These are phyloP conservation scores for Globisporangium uncinulatum DNA, from an alignment of 352 stramenopile species.

Conservation along the genomic window DNA sequence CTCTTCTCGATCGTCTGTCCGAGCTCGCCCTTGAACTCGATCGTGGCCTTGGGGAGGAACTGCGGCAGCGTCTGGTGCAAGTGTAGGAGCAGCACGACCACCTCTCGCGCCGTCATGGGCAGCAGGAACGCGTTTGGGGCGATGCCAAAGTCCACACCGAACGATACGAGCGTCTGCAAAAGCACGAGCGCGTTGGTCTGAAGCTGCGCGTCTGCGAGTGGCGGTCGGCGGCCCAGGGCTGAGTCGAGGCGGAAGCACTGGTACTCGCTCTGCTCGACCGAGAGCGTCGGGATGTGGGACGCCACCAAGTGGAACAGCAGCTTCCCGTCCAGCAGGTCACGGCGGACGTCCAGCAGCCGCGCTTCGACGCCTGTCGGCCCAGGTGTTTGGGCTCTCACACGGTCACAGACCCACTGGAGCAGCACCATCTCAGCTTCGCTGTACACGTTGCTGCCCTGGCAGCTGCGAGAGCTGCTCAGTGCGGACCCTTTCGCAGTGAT, in stretches of 20 bases:
- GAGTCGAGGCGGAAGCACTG: conserved; percentile 49
- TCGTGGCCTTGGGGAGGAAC: conserved; percentile 91
- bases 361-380: conserved; percentile 6
- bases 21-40: conserved; percentile 89
- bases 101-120: conserved; percentile 57
- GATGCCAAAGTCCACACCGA: conserved; percentile 82
- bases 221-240: conserved; percentile 11
- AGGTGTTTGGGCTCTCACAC: conserved; percentile 24
- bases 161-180: conserved; percentile 49
- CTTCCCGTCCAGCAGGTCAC: conserved; percentile 63
- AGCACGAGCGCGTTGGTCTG: conserved; percentile 55
- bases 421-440: conserved; percentile 89
- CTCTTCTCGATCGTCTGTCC: conserved; percentile 87
- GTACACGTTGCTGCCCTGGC: conserved; percentile 88
- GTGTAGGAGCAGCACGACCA: conserved; percentile 85
- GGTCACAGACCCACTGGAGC: conserved; percentile 87
- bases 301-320: conserved; percentile 84
- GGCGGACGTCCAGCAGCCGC: conserved; percentile 47
- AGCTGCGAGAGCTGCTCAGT: conserved; percentile 25
- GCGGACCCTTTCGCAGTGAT: conserved; percentile 78
- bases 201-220: conserved; percentile 23
- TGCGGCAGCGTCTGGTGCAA: conserved; percentile 89
- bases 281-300: conserved; percentile 85
- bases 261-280: conserved; percentile 52
- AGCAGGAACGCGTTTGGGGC: conserved; percentile 41